Evolutionary conservation across 108 stramenopile species (phyloP), one percentile per base, ranked within the genome.

Genomic region (Nitzschia sp.): DNA sequence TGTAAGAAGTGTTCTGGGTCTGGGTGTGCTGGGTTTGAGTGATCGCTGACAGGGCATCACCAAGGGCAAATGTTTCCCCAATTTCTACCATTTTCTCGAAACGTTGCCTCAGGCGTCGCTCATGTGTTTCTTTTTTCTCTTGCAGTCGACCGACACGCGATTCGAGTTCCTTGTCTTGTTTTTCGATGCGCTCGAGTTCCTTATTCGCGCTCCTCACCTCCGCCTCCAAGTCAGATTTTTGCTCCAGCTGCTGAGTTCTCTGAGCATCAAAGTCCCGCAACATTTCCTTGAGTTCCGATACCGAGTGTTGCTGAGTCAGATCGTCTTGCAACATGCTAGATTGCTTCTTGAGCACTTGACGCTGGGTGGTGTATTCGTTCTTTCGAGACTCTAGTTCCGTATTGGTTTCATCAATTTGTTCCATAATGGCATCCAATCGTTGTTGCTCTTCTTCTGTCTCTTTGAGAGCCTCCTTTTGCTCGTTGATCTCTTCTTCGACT

Each of bases 81-180:
- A 88, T 73, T 26, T 74, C 77, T 32, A 87, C 85, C 90, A 94
- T 88, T 53, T 83, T 78, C 17, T 77, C 73, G 53, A 79, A 80
- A 31, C 93, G 88, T 26, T 69, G 23, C 9, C 64, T 72, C 27
- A 81, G 74, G 15, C 76, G 35, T 16, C 74, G 54, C 31, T 59
- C 56, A 46, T 89, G 77, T 0, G 75, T 60, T 30, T 88, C 82
- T 63, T 72, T 71, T 28, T 73, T 86, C 2, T 83, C 80, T 54
- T 86, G 82, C 13, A 89, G 62, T 57, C 83, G 81, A 31, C 86
- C 92, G 56, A 76, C 71, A 27, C 79, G 30, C 16, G 53, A 59
- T 38, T 71, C 58, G 25, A 86, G 66, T 3, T 71, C 38, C 36
- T 73, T 77, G 32, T 87, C 60, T 28, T 78, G 35, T 25, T 73